Percentiles rank a stretch among this genome's conserved stretches.
Evolutionary conservation across 2,329 filamentous ascomycete species (phyloP).

Genomic region (Diplodia intermedia): DNA sequence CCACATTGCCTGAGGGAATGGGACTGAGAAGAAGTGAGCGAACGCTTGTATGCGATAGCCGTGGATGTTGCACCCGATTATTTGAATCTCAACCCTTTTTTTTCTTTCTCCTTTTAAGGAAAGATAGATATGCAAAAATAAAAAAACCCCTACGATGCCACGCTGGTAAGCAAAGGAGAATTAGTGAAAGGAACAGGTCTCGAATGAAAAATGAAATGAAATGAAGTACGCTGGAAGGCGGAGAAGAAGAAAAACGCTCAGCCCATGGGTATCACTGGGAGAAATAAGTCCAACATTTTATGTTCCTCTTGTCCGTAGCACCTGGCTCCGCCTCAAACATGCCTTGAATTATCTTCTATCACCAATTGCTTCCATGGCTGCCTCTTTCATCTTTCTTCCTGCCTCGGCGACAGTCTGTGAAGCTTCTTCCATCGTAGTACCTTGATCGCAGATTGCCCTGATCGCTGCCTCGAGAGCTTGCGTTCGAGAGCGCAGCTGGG

Average conservation of each 20-base stretch:
- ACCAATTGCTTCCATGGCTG: slow-evolving; percentile 34
- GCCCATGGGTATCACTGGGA: slow-evolving; percentile 27
- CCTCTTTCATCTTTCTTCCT: slow-evolving; percentile 40
- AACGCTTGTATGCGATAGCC: neutral
- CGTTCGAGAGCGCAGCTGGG: slow-evolving; percentile 41
- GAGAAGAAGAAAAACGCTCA: slow-evolving; percentile 8
- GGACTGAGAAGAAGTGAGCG: neutral
- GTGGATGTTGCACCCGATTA: neutral
- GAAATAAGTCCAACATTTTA: slow-evolving; percentile 20
- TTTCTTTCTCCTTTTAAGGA: too few species aligned
- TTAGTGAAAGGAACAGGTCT: neutral
- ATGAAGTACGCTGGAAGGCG: neutral
- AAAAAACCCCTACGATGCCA: slow-evolving; percentile 1
- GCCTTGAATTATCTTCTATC: slow-evolving; percentile 20
- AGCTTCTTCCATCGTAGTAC: slow-evolving; percentile 41
- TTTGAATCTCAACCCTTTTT: neutral
- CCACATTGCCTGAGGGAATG: neutral
- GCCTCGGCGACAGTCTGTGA: slow-evolving; percentile 41
- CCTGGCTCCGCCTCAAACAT: neutral
- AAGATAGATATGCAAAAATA: neutral
- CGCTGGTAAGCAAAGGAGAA: neutral
- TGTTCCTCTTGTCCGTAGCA: neutral
- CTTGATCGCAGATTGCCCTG: slow-evolving; percentile 41
- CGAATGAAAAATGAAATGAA: neutral
- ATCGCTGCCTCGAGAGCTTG: slow-evolving; percentile 41